These are phyloP conservation scores for Fusarium continuum DNA, from an alignment of 2,329 filamentous ascomycete species.

Conservation along the genomic window DNA sequence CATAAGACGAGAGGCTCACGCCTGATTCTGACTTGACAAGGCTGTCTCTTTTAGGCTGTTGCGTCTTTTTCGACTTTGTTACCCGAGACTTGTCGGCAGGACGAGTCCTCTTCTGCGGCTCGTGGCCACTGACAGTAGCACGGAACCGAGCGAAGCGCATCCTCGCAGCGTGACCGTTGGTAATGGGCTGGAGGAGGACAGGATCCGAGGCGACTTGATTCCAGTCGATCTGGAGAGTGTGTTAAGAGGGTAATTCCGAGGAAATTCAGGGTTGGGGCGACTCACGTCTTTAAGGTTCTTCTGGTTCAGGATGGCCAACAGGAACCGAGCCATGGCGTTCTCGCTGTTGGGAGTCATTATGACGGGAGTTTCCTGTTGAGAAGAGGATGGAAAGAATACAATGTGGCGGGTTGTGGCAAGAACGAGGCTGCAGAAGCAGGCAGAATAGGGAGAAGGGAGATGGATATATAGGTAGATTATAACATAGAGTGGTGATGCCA, in stretches of 20 bases:
- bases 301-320: slow-evolving; percentile 68
- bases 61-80: slow-evolving; percentile 56
- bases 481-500: slow-evolving; percentile 22
- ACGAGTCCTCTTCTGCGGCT: slow-evolving; percentile 59
- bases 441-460: slow-evolving; percentile 23
- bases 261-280: neutral
- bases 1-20: slow-evolving; percentile 43
- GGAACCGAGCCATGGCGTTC: slow-evolving; percentile 65
- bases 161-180: slow-evolving; percentile 68
- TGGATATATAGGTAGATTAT: slow-evolving; percentile 33
- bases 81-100: slow-evolving; percentile 55
- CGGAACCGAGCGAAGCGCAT: slow-evolving; percentile 68
- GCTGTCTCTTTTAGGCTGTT: slow-evolving; percentile 47
- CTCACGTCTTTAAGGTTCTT: slow-evolving; percentile 69
- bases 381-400: neutral
- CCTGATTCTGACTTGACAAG: slow-evolving; percentile 54
- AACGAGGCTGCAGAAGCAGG: slow-evolving; percentile 26
- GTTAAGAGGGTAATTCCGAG: slow-evolving; percentile 20
- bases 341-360: slow-evolving; percentile 65
- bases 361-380: slow-evolving; percentile 14
- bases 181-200: slow-evolving; percentile 62
- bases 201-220: slow-evolving; percentile 64
- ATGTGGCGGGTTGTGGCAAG: slow-evolving; percentile 5
- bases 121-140: slow-evolving; percentile 56
- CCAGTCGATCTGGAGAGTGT: slow-evolving; percentile 63